A percentile compares a stretch with the other conserved stretches of the same genome.
These are phyloP conservation scores for Uronychia setigera DNA, from an alignment of 73 alveolate species.

Conservation along the genomic window DNA sequence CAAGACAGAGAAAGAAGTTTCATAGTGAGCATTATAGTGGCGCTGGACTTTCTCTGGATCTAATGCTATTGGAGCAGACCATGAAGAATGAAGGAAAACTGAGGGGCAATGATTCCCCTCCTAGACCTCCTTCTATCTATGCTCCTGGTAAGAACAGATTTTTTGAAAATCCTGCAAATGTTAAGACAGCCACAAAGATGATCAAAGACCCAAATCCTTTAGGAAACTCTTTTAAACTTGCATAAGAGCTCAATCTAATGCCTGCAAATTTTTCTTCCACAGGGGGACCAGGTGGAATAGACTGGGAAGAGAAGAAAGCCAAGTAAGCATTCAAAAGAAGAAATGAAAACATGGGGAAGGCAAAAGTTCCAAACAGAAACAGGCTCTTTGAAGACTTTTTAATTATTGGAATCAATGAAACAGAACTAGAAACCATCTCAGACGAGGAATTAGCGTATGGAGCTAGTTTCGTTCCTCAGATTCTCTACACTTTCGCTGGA, in stretches of 20 bases:
- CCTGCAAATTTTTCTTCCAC: too few species aligned
- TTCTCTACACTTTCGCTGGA: not conserved
- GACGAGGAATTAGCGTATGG: not conserved
- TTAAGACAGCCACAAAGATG: not conserved
- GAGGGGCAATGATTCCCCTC: not conserved
- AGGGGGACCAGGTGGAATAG: not conserved
- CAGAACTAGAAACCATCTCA: not conserved
- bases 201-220: not conserved
- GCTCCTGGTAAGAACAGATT: not conserved
- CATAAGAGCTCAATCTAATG: not conserved
- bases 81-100: not conserved
- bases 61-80: too few species aligned
- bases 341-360: not conserved
- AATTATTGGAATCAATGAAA: not conserved
- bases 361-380: not conserved
- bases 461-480: not conserved
- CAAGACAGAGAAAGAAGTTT: not conserved
- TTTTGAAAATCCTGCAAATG: not conserved
- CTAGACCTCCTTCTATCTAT: not conserved
- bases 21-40: not conserved
- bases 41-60: not conserved
- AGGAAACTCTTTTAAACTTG: not conserved
- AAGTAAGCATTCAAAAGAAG: not conserved
- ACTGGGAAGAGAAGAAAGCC: slow-evolving; percentile 3
- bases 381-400: not conserved